Evolutionary conservation across 2,329 filamentous ascomycete genomes (phyloP).

Genomic region (Periconia macrospinosa): DNA sequence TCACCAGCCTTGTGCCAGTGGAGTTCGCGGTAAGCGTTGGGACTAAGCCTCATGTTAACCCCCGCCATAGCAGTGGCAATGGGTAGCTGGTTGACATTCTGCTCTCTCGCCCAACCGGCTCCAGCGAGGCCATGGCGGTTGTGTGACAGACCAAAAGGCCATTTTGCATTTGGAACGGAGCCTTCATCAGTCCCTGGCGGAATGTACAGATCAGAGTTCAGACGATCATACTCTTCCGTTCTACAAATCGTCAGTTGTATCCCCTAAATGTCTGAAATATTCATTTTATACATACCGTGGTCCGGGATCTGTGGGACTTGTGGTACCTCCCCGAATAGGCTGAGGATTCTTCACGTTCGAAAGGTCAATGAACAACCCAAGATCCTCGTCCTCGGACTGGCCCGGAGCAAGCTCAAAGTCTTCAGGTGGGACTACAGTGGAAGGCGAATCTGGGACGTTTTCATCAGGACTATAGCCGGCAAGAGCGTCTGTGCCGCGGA

Average conservation of each 20-base stretch:
- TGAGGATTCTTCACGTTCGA: constrained; percentile 45
- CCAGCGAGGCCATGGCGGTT: constrained; percentile 44
- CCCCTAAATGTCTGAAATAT: neutral
- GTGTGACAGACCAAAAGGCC: constrained; percentile 46
- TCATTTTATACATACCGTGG: constrained; percentile 22
- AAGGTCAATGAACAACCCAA: constrained; percentile 45
- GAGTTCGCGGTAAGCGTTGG: constrained; percentile 61
- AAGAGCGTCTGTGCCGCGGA: constrained; percentile 36
- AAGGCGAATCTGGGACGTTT: constrained; percentile 28
- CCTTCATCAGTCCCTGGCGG: constrained; percentile 46
- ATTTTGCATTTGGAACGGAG: constrained; percentile 44
- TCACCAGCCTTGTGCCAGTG: constrained; percentile 63
- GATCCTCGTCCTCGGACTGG: constrained; percentile 40
- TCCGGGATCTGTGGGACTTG: constrained; percentile 45
- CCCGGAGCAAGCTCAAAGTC: constrained; percentile 41
- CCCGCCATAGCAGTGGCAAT: constrained; percentile 47
- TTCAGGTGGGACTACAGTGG: constrained; percentile 36
- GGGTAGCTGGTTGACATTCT: constrained; percentile 43
- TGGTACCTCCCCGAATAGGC: constrained; percentile 41
- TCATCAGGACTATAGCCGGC: constrained; percentile 38
- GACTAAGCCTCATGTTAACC: constrained; percentile 46
- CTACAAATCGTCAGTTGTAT: constrained; percentile 16
- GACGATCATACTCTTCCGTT: constrained; percentile 38
- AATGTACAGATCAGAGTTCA: constrained; percentile 45
- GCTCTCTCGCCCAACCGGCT: constrained; percentile 47